Percentiles rank a stretch among this genome's conserved stretches.
Evolutionary conservation across 768 basidiomycete genomes (phyloP).

Genomic region (Mycena filopes): DNA sequence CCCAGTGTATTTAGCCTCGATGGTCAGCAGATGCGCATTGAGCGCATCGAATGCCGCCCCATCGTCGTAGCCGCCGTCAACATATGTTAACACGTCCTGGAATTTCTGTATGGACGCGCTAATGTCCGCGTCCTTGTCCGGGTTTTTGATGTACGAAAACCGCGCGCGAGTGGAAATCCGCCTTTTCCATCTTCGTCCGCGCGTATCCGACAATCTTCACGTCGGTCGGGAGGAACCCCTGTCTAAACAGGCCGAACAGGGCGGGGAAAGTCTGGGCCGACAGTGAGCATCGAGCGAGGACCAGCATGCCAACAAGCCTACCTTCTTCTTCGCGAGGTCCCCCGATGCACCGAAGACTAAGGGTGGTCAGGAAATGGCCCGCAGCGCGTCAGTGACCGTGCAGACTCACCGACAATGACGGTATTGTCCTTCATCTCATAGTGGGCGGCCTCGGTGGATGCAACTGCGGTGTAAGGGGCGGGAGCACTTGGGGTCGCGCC

Average conservation of each 20-base stretch:
- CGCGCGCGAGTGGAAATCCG: slow-evolving; percentile 86
- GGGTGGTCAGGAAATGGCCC: slow-evolving; percentile 23
- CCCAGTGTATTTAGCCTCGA: slow-evolving; percentile 77
- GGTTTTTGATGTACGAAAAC: slow-evolving; percentile 88
- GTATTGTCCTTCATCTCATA: slow-evolving; percentile 88
- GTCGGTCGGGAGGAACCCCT: slow-evolving; percentile 82
- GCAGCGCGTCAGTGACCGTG: slow-evolving; percentile 8
- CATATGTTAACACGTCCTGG: slow-evolving; percentile 82
- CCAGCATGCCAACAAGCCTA: slow-evolving; percentile 34
- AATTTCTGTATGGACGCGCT: slow-evolving; percentile 81
- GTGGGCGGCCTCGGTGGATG: slow-evolving; percentile 83
- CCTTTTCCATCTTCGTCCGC: slow-evolving; percentile 91
- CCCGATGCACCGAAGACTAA: slow-evolving; percentile 95
- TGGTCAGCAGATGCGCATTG: slow-evolving; percentile 75
- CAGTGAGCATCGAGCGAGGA: slow-evolving; percentile 9
- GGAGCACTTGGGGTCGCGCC: background rate
- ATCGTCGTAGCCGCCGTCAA: slow-evolving; percentile 91
- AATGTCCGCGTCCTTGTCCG: slow-evolving; percentile 66
- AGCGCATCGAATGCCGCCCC: slow-evolving; percentile 81
- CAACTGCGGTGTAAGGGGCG: slow-evolving; percentile 49
- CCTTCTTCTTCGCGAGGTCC: slow-evolving; percentile 99
- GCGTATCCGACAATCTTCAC: slow-evolving; percentile 96
- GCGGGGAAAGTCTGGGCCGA: slow-evolving; percentile 91
- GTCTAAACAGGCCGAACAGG: slow-evolving; percentile 87
- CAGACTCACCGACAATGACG: slow-evolving; percentile 80